Percentiles rank a stretch among this genome's conserved stretches.
Conservation (phyloP, 495 filamentous ascomycete genomes). For the Pyronema domesticum region DNA sequence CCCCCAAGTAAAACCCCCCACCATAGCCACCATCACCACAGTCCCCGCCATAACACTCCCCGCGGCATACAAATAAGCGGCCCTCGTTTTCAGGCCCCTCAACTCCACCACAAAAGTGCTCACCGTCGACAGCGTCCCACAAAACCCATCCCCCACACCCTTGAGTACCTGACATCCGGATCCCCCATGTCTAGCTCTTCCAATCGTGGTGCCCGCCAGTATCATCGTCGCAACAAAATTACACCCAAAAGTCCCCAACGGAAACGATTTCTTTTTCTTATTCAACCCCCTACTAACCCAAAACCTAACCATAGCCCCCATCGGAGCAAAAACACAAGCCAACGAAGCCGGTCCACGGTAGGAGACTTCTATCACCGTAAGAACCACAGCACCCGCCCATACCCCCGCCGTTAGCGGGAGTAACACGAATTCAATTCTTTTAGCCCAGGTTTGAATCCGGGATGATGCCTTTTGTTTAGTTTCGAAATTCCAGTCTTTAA, state of each 20-base stretch:
- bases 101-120: slow-evolving; percentile 81
- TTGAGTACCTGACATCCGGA: slow-evolving; percentile 50
- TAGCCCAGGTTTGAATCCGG: too few relatives aligned
- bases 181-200: slow-evolving; percentile 57
- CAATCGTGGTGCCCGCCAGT: slow-evolving; percentile 33
- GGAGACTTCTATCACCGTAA: slow-evolving; percentile 1
- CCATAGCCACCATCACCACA: slow-evolving; percentile 49
- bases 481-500: not conserved
- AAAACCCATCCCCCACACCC: slow-evolving; percentile 79
- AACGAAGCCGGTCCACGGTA: slow-evolving; percentile 67
- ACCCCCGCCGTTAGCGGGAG: slow-evolving; percentile 45
- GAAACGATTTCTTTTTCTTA: slow-evolving; percentile 46
- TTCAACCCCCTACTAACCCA: slow-evolving; percentile 53
- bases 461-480: too few relatives aligned
- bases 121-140: slow-evolving; percentile 78
- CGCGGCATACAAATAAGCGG: slow-evolving; percentile 61
- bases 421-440: not conserved
- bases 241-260: slow-evolving; percentile 72
- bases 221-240: slow-evolving; percentile 59
- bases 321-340: slow-evolving; percentile 67
- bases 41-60: slow-evolving; percentile 47
- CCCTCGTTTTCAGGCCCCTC: slow-evolving; percentile 38
- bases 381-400: slow-evolving; percentile 63
- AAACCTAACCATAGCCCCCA: slow-evolving; percentile 63
- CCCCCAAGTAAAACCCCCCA: slow-evolving; percentile 39